A percentile compares a stretch with the other conserved stretches of the same genome.
Conservation (phyloP, 257 asterid species). For the Capsicum pubescens region DNA sequence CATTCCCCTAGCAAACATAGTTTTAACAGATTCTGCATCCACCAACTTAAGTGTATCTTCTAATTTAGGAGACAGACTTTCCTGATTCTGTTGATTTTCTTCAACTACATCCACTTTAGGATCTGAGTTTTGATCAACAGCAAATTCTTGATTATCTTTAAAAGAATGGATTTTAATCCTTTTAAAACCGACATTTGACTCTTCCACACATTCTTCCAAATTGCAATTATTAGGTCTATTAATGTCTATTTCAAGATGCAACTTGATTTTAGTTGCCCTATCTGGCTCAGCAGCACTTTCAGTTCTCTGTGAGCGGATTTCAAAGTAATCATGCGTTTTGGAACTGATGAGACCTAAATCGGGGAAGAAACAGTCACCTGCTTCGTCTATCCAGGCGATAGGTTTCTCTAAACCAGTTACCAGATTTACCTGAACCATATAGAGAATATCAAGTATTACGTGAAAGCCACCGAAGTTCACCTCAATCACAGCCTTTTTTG, state of each 20-base stretch:
- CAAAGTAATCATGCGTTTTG: slow-evolving; percentile 32
- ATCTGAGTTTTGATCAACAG: slow-evolving; percentile 42
- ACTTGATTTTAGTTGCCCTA: slow-evolving; percentile 53
- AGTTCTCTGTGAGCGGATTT: slow-evolving; percentile 32
- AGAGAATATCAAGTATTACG: slow-evolving; percentile 68
- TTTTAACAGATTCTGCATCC: slow-evolving; percentile 48
- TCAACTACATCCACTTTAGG: slow-evolving; percentile 44
- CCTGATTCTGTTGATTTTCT: slow-evolving; percentile 41
- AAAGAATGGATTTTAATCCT: slow-evolving; percentile 46
- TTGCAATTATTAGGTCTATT: slow-evolving; percentile 53
- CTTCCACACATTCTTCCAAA: slow-evolving; percentile 66
- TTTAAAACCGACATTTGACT: slow-evolving; percentile 58
- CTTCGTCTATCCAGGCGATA: slow-evolving; percentile 88
- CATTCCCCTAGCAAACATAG: slow-evolving; percentile 57
- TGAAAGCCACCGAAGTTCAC: slow-evolving; percentile 53
- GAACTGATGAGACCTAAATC: slow-evolving; percentile 50
- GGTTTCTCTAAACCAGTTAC: slow-evolving; percentile 61
- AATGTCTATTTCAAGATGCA: slow-evolving; percentile 76
- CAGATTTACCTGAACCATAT: slow-evolving; percentile 71
- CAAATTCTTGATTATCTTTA: slow-evolving; percentile 41
- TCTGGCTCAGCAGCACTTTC: slow-evolving; percentile 41
- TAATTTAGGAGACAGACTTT: slow-evolving; percentile 31
- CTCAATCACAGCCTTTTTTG: slow-evolving; percentile 65
- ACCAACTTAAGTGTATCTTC: slow-evolving; percentile 38
- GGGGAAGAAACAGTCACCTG: slow-evolving; percentile 80